These are phyloP conservation scores for Narthecium ossifragum DNA, from an alignment of 106 monocot species.

Conservation along the genomic window DNA sequence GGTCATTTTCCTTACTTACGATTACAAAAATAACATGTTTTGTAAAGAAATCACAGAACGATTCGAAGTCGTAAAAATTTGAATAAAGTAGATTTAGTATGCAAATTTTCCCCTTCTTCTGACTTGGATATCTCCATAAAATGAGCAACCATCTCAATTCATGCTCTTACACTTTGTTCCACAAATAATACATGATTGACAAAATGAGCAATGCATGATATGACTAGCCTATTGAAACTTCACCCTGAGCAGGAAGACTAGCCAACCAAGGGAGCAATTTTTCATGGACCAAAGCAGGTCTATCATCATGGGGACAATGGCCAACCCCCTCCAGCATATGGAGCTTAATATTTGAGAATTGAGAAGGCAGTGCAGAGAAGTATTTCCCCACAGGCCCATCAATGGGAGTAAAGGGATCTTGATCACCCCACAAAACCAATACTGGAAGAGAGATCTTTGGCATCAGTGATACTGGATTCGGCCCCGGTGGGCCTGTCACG, in stretches of 20 bases:
- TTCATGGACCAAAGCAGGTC: constrained; percentile 76
- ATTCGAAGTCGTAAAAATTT: too few relatives aligned
- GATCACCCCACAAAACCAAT: constrained; percentile 84
- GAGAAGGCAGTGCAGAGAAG: constrained; percentile 69
- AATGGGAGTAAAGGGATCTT: constrained; percentile 85
- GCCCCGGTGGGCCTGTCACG: constrained; percentile 91
- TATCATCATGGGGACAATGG: constrained; percentile 95
- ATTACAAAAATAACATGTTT: too few relatives aligned
- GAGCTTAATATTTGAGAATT: constrained; percentile 55
- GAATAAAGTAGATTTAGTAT: background rate
- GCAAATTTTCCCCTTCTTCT: background rate
- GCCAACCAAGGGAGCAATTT: constrained; percentile 81
- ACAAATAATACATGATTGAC: background rate
- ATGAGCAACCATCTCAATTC: too few relatives aligned
- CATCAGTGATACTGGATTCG: constrained; percentile 73
- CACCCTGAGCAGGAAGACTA: constrained; percentile 21
- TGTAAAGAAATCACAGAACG: too few relatives aligned
- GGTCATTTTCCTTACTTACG: too few relatives aligned
- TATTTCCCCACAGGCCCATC: constrained; percentile 94
- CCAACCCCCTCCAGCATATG: constrained; percentile 73
- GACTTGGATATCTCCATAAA: background rate
- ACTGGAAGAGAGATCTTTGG: constrained; percentile 60
- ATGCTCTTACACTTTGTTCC: too few relatives aligned
- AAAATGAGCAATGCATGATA: background rate
- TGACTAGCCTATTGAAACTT: background rate